These are phyloP conservation scores for Allium cepa DNA, from an alignment of 106 monocot species.

Conservation along the genomic window DNA sequence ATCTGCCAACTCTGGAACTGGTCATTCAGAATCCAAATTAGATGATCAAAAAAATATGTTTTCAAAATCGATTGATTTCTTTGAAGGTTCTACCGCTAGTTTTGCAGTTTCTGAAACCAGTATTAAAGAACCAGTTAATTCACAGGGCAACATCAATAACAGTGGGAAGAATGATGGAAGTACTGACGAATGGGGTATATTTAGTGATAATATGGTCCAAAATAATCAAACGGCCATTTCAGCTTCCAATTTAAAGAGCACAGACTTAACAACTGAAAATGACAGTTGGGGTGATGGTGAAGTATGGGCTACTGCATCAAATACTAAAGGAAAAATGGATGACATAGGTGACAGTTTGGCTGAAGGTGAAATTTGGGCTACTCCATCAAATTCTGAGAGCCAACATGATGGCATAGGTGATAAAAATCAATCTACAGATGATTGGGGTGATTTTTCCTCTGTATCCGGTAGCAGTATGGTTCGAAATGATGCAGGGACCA, in stretches of 20 bases:
- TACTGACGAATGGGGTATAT: constrained; percentile 5
- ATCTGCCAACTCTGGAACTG: constrained; percentile 24
- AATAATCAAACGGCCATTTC: too few species aligned
- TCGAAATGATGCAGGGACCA: too few species aligned
- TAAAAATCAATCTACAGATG: too few species aligned
- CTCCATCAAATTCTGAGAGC: not conserved
- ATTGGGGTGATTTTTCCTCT: too few species aligned
- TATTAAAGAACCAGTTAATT: not conserved
- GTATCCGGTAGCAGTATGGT: too few species aligned
- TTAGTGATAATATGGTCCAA: too few species aligned
- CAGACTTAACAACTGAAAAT: not conserved
- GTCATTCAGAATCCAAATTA: constrained; percentile 5
- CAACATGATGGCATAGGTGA: too few species aligned
- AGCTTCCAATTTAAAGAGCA: constrained; percentile 6
- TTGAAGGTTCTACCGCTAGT: constrained; percentile 12
- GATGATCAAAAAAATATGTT: constrained; percentile 1
- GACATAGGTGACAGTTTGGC: not conserved
- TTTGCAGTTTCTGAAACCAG: not conserved
- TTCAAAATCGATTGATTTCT: constrained; percentile 7
- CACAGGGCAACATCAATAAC: constrained; percentile 2
- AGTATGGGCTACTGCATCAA: not conserved
- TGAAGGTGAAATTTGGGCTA: constrained; percentile 1
- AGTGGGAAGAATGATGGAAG: not conserved
- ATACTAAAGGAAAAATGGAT: not conserved
- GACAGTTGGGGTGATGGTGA: not conserved